Evolutionary conservation across 2,329 filamentous ascomycete species (phyloP).

Genomic region (Biscogniauxia marginata): DNA sequence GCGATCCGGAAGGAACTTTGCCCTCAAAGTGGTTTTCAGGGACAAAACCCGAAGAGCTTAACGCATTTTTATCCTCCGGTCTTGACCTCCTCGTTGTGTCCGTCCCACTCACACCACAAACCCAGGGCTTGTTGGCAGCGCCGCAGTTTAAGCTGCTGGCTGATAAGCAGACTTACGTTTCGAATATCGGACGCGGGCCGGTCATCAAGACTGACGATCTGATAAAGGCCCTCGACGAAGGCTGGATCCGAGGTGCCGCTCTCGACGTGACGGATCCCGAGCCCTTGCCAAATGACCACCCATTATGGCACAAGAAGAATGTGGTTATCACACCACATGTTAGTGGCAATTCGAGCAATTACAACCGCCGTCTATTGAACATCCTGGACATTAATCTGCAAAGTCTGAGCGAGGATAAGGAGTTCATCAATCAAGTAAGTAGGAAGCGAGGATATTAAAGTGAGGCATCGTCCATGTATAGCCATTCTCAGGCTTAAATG

Average conservation of each 20-base stretch:
- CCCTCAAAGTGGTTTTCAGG: conserved; percentile 44
- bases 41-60: conserved; percentile 30
- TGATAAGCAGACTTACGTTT: conserved; percentile 49
- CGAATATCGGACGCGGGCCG: conserved; percentile 62
- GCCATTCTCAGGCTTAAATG: no score
- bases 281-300: conserved; percentile 59
- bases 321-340: conserved; percentile 49
- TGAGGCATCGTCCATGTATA: not conserved
- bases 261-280: conserved; percentile 71
- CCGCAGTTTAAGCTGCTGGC: conserved; percentile 38
- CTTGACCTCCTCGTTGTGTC: conserved; percentile 43
- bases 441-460: conserved; percentile 31
- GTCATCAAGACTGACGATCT: conserved; percentile 45
- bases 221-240: conserved; percentile 48
- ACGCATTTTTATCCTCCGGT: conserved; percentile 41
- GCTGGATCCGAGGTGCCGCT: conserved; percentile 53
- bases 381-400: conserved; percentile 30
- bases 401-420: conserved; percentile 27
- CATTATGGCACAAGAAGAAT: conserved; percentile 63
- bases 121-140: conserved; percentile 40
- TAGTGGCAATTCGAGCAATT: conserved; percentile 29
- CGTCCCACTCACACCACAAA: conserved; percentile 40
- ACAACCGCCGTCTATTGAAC: conserved; percentile 24
- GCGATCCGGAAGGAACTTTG: conserved; percentile 41
- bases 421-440: conserved; percentile 32